phyloP scores from a whole-genome alignment of 371 early-diverging fungal species.

The Dichotomocladium elegans region DNA sequence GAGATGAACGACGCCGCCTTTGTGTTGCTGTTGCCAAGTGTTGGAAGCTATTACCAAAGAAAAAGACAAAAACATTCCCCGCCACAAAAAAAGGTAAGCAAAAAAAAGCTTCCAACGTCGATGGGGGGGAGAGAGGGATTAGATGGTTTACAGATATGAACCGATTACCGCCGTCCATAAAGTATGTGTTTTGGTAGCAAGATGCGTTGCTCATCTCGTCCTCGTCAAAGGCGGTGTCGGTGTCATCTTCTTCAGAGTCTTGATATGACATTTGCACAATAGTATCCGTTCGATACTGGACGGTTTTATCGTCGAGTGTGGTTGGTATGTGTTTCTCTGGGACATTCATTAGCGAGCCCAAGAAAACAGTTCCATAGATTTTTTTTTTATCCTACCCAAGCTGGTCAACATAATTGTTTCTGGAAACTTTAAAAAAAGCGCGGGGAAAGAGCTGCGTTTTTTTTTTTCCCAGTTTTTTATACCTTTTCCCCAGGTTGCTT shows the following conservation, averaged over 20 bases:
- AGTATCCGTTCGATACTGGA: not conserved
- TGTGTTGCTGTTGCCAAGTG: constrained; percentile 16
- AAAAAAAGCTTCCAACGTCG: not conserved
- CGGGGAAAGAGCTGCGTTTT: constrained; percentile 2
- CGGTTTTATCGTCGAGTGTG: not conserved
- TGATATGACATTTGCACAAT: not conserved
- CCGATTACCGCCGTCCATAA: constrained; percentile 30
- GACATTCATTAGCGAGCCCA: not conserved
- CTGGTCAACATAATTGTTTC: not conserved
- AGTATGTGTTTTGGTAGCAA: constrained; percentile 25
- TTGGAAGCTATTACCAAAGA: constrained; percentile 23
- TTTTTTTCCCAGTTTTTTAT: not conserved
- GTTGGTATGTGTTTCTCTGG: not conserved
- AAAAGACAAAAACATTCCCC: not conserved
- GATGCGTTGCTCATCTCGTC: not conserved
- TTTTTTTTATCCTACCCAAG: too few species aligned
- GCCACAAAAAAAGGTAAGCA: not conserved
- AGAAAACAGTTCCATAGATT: too few species aligned
- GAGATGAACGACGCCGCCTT: constrained; percentile 22
- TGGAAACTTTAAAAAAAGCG: not conserved
- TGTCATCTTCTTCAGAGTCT: constrained; percentile 8
- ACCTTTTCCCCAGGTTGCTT: not conserved
- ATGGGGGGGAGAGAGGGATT: not conserved
- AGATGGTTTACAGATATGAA: constrained; percentile 26
- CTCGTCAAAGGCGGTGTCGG: constrained; percentile 2